These are phyloP conservation scores for Sporothrix brunneoviolacea DNA, from an alignment of 2,329 filamentous ascomycete species.

Conservation along the genomic window DNA sequence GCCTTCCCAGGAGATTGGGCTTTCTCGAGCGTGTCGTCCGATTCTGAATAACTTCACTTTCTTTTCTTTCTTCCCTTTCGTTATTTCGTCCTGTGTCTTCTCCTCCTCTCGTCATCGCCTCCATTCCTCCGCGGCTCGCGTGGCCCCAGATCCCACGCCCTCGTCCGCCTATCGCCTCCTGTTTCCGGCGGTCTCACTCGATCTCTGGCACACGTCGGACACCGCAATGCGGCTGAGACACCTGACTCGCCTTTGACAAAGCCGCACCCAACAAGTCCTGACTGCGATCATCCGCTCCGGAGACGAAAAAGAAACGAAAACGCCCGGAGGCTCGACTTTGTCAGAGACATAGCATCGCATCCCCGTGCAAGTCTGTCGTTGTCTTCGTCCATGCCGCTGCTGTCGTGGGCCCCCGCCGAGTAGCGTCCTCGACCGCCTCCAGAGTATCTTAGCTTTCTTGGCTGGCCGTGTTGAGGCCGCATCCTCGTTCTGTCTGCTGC, in stretches of 20 bases:
- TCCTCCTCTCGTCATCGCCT: neutral
- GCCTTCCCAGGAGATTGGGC: conserved; percentile 2
- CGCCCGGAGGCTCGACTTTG: too few relatives aligned
- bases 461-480: too few relatives aligned
- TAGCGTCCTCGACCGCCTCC: neutral
- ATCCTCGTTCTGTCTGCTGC: neutral
- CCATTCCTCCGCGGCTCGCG: neutral
- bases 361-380: neutral
- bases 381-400: neutral
- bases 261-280: conserved; percentile 2
- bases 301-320: conserved; percentile 3
- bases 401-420: conserved; percentile 2
- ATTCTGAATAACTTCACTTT: conserved; percentile 12
- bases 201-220: conserved; percentile 2
- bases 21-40: neutral
- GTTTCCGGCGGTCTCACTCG: conserved; percentile 13
- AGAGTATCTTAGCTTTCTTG: too few relatives aligned
- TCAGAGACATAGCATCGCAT: neutral
- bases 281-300: too few relatives aligned
- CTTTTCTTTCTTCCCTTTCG: neutral
- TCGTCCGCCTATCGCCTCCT: neutral
- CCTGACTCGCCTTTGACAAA: conserved; percentile 11
- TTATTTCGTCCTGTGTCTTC: neutral
- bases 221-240: conserved; percentile 16
- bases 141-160: neutral